Evolutionary conservation across 306 rosid species (phyloP).

Genomic region (Gillenia trifoliata): DNA sequence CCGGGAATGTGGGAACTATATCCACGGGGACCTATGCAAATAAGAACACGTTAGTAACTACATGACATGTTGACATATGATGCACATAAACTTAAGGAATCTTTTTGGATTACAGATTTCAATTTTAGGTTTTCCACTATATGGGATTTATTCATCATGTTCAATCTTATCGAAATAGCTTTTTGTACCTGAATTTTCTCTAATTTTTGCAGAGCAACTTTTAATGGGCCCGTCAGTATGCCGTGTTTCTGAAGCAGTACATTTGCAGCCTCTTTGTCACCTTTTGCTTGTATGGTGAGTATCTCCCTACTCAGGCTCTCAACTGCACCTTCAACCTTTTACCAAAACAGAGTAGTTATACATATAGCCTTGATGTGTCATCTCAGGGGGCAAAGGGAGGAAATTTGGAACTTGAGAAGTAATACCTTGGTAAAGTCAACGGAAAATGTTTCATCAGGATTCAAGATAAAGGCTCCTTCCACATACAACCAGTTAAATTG

Average conservation of each 20-base stretch:
- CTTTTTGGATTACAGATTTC: background rate
- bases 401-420: constrained; percentile 1
- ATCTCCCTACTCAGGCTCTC: constrained; percentile 85
- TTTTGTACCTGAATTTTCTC: constrained; percentile 69
- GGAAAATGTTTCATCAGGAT: constrained; percentile 55
- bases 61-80: background rate
- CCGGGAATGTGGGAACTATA: constrained; percentile 64
- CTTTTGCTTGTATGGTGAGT: constrained; percentile 86
- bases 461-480: constrained; percentile 71
- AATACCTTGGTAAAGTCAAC: constrained; percentile 82
- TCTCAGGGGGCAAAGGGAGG: background rate
- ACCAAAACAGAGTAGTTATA: background rate
- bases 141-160: background rate
- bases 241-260: constrained; percentile 62
- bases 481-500: constrained; percentile 91
- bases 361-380: background rate
- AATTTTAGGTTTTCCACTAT: background rate
- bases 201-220: constrained; percentile 57
- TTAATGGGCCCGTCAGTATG: constrained; percentile 54
- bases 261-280: constrained; percentile 81
- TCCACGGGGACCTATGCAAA: constrained; percentile 79
- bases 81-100: background rate
- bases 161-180: background rate
- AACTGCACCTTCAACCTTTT: constrained; percentile 75
- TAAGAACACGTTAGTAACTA: background rate